Conservation (phyloP, 2,329 filamentous ascomycete genomes). For the Didymosphaeria variabile region DNA sequence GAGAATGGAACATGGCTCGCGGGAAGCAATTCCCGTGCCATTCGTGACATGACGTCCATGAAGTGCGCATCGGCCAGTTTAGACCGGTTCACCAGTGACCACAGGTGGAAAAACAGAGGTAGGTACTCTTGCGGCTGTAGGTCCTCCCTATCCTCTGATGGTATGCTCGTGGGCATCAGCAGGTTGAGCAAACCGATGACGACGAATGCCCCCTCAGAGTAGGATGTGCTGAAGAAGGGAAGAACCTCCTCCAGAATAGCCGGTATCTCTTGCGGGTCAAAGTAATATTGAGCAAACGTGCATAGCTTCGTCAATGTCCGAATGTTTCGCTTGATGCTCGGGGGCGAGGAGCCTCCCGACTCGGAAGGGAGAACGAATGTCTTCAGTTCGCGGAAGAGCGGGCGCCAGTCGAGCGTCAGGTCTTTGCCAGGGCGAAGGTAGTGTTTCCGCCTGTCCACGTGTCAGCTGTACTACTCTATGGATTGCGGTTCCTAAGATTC, state of each 20-base stretch:
- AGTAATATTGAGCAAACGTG: conserved; percentile 89
- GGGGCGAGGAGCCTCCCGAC: conserved; percentile 69
- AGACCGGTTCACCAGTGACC: conserved; percentile 91
- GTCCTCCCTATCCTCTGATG: conserved; percentile 73
- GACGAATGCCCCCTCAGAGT: conserved; percentile 90
- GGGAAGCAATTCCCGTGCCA: conserved; percentile 83
- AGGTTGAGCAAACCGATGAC: conserved; percentile 89
- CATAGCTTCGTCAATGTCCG: conserved; percentile 86
- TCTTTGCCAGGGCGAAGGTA: conserved; percentile 92
- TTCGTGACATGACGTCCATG: conserved; percentile 86
- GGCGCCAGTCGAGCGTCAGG: conserved; percentile 90
- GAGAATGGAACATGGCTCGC: conserved; percentile 80
- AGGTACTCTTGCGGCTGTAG: conserved; percentile 89
- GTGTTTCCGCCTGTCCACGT: conserved; percentile 78
- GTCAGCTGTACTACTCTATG: conserved; percentile 31
- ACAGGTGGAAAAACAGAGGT: conserved; percentile 94
- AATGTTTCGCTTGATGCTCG: conserved; percentile 71
- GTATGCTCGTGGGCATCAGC: conserved; percentile 83
- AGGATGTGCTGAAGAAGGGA: conserved; percentile 85
- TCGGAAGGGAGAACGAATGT: conserved; percentile 87
- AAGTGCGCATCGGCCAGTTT: conserved; percentile 87
- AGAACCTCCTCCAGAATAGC: conserved; percentile 67
- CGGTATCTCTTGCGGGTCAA: conserved; percentile 86
- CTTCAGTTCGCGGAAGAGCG: conserved; percentile 92
- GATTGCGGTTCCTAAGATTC: conserved; percentile 6